Conservation (phyloP, 768 basidiomycete genomes). For the Hortiboletus flavorubellus region DNA sequence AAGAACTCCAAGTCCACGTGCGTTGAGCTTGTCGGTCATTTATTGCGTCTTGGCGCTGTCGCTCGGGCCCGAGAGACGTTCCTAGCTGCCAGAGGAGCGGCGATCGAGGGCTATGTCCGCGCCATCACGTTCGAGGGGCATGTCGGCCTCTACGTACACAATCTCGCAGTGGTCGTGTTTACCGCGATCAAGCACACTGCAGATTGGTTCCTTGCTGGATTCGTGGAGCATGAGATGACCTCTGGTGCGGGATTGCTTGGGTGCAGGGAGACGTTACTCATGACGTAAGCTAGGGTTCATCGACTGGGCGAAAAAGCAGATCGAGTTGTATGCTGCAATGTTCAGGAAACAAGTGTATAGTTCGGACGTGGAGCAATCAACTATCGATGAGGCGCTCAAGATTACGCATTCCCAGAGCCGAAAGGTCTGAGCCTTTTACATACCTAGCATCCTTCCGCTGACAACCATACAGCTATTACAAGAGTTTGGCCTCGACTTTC, state of each 20-base stretch:
- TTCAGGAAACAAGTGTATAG: slow-evolving; percentile 92
- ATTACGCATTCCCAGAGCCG: slow-evolving; percentile 79
- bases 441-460: neutral
- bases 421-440: slow-evolving; percentile 49
- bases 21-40: slow-evolving; percentile 65
- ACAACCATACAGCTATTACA: slow-evolving; percentile 60
- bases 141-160: slow-evolving; percentile 78
- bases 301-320: slow-evolving; percentile 87
- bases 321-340: slow-evolving; percentile 77
- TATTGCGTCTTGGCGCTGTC: slow-evolving; percentile 72
- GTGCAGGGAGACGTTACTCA: neutral
- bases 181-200: slow-evolving; percentile 96
- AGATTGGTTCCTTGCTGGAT: slow-evolving; percentile 96
- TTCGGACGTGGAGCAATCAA: slow-evolving; percentile 65
- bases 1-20: slow-evolving; percentile 75
- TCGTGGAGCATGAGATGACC: slow-evolving; percentile 92
- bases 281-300: slow-evolving; percentile 65
- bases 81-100: slow-evolving; percentile 69
- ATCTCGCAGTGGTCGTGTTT: slow-evolving; percentile 86
- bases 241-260: slow-evolving; percentile 58
- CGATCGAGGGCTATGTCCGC: slow-evolving; percentile 74
- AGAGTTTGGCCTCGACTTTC: slow-evolving; percentile 93
- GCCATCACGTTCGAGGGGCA: slow-evolving; percentile 90
- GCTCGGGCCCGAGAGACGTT: slow-evolving; percentile 81
- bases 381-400: slow-evolving; percentile 73